A percentile compares a stretch with the other conserved stretches of the same genome.
These are phyloP conservation scores for Albifimbria verrucaria DNA, from an alignment of 2,329 filamentous ascomycete genomes.

Conservation along the genomic window DNA sequence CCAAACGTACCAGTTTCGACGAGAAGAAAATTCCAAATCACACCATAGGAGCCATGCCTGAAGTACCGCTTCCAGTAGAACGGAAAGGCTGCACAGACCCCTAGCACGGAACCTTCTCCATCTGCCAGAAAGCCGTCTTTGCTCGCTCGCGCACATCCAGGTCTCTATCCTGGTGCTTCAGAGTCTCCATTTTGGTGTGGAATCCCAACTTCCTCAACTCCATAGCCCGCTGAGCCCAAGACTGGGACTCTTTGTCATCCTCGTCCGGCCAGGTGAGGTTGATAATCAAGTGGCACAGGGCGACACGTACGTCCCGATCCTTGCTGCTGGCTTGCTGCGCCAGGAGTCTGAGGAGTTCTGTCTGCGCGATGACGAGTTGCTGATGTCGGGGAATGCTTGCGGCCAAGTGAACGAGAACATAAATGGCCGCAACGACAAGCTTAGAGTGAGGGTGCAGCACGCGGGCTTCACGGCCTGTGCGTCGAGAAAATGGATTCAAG, in stretches of 20 bases:
- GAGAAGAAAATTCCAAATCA: too few species aligned
- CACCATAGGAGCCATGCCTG: background rate
- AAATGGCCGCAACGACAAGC: conserved; percentile 75
- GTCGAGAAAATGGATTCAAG: conserved; percentile 50
- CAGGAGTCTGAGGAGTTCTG: conserved; percentile 69
- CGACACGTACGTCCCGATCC: conserved; percentile 69
- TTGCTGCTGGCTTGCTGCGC: conserved; percentile 71
- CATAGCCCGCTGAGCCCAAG: conserved; percentile 62
- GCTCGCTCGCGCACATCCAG: conserved; percentile 81
- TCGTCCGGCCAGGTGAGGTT: conserved; percentile 80
- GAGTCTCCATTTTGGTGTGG: conserved; percentile 58
- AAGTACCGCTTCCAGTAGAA: background rate
- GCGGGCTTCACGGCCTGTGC: conserved; percentile 38
- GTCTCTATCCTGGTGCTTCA: conserved; percentile 66
- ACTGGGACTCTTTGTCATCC: conserved; percentile 62
- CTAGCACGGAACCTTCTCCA: conserved; percentile 45
- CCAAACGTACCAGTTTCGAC: background rate
- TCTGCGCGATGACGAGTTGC: conserved; percentile 73
- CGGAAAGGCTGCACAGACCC: background rate
- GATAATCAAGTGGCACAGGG: conserved; percentile 78
- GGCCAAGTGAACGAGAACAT: conserved; percentile 83
- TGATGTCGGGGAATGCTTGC: conserved; percentile 77
- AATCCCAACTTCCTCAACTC: conserved; percentile 73
- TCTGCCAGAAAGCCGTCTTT: conserved; percentile 73
- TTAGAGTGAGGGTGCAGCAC: conserved; percentile 59